Base-by-base conservation (phyloP, 345 rosid genomes). In the Salix suchowensis region DNA sequence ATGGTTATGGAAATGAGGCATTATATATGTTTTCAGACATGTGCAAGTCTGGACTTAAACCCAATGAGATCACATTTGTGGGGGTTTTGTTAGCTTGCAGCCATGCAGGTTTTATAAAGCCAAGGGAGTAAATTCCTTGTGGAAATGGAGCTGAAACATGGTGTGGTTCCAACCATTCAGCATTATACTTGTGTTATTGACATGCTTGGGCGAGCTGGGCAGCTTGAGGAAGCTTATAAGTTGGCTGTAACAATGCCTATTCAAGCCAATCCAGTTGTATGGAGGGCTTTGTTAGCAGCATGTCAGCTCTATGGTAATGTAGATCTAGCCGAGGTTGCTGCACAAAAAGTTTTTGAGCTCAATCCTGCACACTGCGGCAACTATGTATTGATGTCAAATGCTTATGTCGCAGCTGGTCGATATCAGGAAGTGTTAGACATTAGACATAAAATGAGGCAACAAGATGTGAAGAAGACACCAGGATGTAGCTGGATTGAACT, bases 131-230 rank as follows among this genome's bases (percentile, higher is more conserved):
- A 67, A 34, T 67, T 88, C 64, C 50, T 89, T 21, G 72, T 44
- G 34, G 76, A 76, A 79, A 91, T 91, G 91, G 76, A 84, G 83
- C 72, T 78, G 2, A 75, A 60, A 39, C 83, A 80, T 65, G 82
- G 87, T 60, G 71, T 91, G 24, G 73, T 76, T 72, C 93, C 93
- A n/a, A 84, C 86, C 26, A 83, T 87, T 71, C 89, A 87, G 80
- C 93, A 91, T 81, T 88, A 85, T 76, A 68, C 88, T 52, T 91
- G 96, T 58, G 86, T 89, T 32, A 82, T 91, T 71, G 93, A 89
- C 84, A 88, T 91, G 92, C 88, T 91, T 79, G 91, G 96, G 46
- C 87, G 93, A 60, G 89, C 93, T 48, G 87, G 88, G 24, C 80
- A 77, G 85, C 84, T 81, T 61, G 86, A 84, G 58, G 91, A 88